These are phyloP conservation scores for Melastoma malabathricum DNA, from an alignment of 345 rosid genomes.

Conservation along the genomic window DNA sequence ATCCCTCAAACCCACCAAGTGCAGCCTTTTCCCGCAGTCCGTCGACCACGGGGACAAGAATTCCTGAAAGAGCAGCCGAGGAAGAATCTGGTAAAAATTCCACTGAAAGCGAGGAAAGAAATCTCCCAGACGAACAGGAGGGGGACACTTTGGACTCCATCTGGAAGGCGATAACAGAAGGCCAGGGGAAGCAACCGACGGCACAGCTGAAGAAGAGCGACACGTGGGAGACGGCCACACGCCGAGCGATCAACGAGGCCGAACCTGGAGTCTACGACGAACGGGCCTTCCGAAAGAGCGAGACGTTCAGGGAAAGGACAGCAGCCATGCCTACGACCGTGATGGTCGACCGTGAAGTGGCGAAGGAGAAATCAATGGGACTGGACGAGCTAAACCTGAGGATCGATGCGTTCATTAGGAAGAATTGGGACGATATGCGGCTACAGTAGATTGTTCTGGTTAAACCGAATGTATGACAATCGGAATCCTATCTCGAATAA, in stretches of 20 bases:
- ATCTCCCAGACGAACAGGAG: slow-evolving; percentile 5
- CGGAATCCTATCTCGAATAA: too few relatives aligned
- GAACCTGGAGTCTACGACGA: slow-evolving; percentile 8
- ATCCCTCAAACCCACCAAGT: too few relatives aligned
- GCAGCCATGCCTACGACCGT: neutral
- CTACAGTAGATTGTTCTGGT: too few relatives aligned
- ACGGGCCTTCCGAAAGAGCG: slow-evolving; percentile 22
- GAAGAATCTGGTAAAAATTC: neutral
- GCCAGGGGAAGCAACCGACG: slow-evolving; percentile 6
- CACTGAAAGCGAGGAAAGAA: slow-evolving; percentile 4
- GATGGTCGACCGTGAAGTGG: too few relatives aligned
- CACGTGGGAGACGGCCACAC: slow-evolving; percentile 17
- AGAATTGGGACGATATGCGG: slow-evolving; percentile 23
- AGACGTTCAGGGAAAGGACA: slow-evolving; percentile 22
- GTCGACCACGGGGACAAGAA: too few relatives aligned
- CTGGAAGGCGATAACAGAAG: slow-evolving; percentile 36
- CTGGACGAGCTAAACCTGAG: slow-evolving; percentile 32
- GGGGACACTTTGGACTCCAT: slow-evolving; percentile 22
- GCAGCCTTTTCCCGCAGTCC: too few relatives aligned
- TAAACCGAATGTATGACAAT: too few relatives aligned
- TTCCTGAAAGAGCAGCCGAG: neutral
- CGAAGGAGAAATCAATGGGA: slow-evolving; percentile 24
- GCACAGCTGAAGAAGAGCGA: slow-evolving; percentile 25
- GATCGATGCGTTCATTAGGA: slow-evolving; percentile 35
- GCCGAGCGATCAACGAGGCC: neutral